Evolutionary conservation across 768 basidiomycete genomes (phyloP).

Genomic region (Amanita exitialis): DNA sequence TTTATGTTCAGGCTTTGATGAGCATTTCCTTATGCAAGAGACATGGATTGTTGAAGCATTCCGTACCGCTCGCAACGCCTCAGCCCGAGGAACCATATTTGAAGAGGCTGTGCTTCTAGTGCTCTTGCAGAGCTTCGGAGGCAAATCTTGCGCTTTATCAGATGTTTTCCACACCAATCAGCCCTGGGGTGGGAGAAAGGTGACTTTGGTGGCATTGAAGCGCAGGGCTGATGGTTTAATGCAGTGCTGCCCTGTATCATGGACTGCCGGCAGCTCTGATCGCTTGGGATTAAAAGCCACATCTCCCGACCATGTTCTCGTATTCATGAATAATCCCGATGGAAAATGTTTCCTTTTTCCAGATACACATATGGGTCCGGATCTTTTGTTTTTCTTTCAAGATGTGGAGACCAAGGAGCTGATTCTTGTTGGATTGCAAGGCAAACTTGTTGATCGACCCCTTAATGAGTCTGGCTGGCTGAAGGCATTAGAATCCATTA

Average conservation of each 20-base stretch:
- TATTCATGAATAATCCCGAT: conserved; percentile 5
- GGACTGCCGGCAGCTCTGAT: conserved; percentile 6
- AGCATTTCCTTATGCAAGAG: background rate
- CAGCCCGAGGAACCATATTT: conserved; percentile 1
- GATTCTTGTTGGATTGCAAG: conserved; percentile 10
- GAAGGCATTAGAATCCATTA: conserved; percentile 7
- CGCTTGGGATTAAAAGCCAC: conserved; percentile 3
- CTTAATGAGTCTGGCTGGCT: conserved; percentile 5
- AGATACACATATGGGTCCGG: conserved; percentile 11
- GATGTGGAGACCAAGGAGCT: conserved; percentile 10
- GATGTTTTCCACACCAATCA: conserved; percentile 8
- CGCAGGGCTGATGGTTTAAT: conserved; percentile 6
- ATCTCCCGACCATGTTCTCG: conserved; percentile 7
- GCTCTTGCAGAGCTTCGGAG: conserved; percentile 7
- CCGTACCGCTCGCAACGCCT: background rate
- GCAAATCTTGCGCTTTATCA: conserved; percentile 5
- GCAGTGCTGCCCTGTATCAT: conserved; percentile 8
- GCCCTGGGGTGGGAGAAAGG: conserved; percentile 6
- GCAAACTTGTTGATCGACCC: conserved; percentile 1
- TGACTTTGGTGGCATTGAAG: conserved; percentile 5
- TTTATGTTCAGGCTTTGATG: conserved; percentile 10
- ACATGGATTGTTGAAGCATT: conserved; percentile 6
- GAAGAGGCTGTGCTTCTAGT: background rate
- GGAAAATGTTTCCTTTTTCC: conserved; percentile 8
- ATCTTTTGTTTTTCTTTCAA: conserved; percentile 10